Evolutionary conservation across 257 asterid species (phyloP), one percentile per base, ranked within the genome.

Genomic region (Euphrasia confusa): DNA sequence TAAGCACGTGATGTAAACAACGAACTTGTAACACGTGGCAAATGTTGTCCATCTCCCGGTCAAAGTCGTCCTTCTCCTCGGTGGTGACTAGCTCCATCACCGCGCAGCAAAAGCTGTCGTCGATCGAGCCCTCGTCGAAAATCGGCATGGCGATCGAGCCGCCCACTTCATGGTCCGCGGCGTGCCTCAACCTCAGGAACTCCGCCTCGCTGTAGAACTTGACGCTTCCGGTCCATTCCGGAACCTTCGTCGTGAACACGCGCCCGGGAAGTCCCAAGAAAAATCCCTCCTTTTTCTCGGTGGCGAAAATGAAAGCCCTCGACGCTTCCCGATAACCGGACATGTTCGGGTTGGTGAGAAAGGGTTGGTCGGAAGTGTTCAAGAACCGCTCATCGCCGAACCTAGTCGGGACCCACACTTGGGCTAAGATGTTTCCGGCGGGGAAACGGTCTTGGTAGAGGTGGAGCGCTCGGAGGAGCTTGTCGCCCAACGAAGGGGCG

Each of bases 221-320:
- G 53, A 90, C 82, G 60, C 82, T 81, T 49, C 95, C 83, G 1
- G 97, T 87, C 97, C 97, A 87, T 68, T 87, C 97, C 1, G 95
- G 96, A 32, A 84, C 62, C 66, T 79, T 80, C 13, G 96, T 84
- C 32, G 74, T 61, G 68, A 84, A 87, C 18, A 90, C 97, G 15
- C 96, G 89, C 15, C 96, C 97, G 17, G 97, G 96, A 67, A 90
- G 90, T 60, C 96, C 92, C 0, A 65, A 76, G 67, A 74, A 54
- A 14, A 80, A 72, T 39, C 78, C 81, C 10, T 80, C 63, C 55
- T 68, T 78, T 0, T 60, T 58, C 57, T 83, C 87, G 0, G 79
- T 77, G 1, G 84, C 74, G 65, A 90, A 90, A 26, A 83, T 80
- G 42, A 87, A 87, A 14, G 66, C 50, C 68, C 81, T 73, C 6